These are phyloP conservation scores for Gamarada debralockiae DNA, from an alignment of 495 filamentous ascomycete species.

Conservation along the genomic window DNA sequence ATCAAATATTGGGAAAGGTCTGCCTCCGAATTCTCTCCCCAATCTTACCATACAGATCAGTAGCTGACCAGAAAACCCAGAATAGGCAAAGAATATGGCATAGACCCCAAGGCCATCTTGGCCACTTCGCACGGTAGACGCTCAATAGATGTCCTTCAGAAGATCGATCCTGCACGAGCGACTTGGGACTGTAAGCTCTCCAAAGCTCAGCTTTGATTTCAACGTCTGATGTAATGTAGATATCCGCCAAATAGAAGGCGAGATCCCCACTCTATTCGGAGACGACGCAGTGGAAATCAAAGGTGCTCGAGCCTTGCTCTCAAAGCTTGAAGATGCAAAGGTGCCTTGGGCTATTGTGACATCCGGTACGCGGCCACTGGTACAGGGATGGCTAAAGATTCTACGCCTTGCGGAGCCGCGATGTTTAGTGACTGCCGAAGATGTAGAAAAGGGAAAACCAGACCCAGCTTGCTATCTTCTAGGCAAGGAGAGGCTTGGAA, in stretches of 20 bases:
- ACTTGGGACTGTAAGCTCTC: conserved; percentile 75
- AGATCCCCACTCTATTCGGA: not conserved
- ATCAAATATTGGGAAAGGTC: too few relatives aligned
- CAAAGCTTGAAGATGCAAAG: conserved; percentile 33
- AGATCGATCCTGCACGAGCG: conserved; percentile 72
- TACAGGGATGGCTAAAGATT: conserved; percentile 79
- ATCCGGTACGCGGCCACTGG: conserved; percentile 72
- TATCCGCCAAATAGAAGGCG: not conserved
- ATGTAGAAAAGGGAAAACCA: conserved; percentile 79
- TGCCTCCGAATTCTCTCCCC: too few relatives aligned
- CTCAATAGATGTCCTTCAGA: conserved; percentile 70
- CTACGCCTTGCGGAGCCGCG: conserved; percentile 67
- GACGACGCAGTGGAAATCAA: not conserved
- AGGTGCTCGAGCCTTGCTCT: conserved; percentile 30
- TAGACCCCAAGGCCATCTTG: conserved; percentile 73
- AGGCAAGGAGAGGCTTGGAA: conserved; percentile 56
- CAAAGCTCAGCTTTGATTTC: not conserved
- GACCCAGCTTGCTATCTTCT: conserved; percentile 77
- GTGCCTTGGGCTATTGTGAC: conserved; percentile 89
- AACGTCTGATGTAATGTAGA: not conserved
- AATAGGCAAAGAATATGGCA: conserved; percentile 72
- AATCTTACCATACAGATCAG: too few relatives aligned
- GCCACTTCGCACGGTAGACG: conserved; percentile 84
- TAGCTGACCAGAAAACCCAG: too few relatives aligned
- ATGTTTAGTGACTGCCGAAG: conserved; percentile 76